Evolutionary conservation across 768 basidiomycete genomes (phyloP).

Genomic region (Amanita muscaria): DNA sequence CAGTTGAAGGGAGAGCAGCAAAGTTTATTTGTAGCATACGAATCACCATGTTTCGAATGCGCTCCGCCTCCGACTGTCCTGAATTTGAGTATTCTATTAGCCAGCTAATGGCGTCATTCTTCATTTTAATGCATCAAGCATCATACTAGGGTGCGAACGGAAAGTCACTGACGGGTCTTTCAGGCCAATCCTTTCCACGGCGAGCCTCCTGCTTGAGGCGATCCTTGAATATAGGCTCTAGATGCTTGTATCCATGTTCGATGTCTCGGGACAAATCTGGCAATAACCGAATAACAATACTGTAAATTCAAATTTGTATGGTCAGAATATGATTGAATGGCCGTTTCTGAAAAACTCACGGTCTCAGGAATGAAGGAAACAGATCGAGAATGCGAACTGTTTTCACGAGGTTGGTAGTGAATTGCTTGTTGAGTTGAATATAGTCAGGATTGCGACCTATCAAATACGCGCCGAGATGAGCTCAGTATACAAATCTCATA

Average conservation of each 20-base stretch:
- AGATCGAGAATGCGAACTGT: slow-evolving; percentile 16
- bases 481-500: no score
- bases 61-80: slow-evolving; percentile 17
- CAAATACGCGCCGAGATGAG: no score
- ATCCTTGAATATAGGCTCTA: slow-evolving; percentile 21
- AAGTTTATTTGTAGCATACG: slow-evolving; percentile 33
- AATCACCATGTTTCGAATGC: slow-evolving; percentile 19
- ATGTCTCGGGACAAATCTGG: slow-evolving; percentile 10
- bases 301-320: no score
- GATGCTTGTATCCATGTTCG: slow-evolving; percentile 12
- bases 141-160: slow-evolving; percentile 1
- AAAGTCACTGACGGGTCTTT: no score
- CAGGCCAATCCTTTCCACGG: no score
- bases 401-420: slow-evolving; percentile 11
- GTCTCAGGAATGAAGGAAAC: slow-evolving; percentile 18
- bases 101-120: slow-evolving; percentile 40
- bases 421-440: slow-evolving; percentile 11
- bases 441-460: slow-evolving; percentile 18
- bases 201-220: slow-evolving; percentile 16
- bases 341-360: slow-evolving; percentile 9
- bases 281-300: slow-evolving; percentile 11
- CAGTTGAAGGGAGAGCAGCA: slow-evolving; percentile 34
- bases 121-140: not conserved
- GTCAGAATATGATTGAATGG: not conserved
- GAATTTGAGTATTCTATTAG: no score